A percentile compares a stretch with the other conserved stretches of the same genome.
Evolutionary conservation across 2,329 filamentous ascomycete species (phyloP).

Genomic region (Clonostachys sp.): DNA sequence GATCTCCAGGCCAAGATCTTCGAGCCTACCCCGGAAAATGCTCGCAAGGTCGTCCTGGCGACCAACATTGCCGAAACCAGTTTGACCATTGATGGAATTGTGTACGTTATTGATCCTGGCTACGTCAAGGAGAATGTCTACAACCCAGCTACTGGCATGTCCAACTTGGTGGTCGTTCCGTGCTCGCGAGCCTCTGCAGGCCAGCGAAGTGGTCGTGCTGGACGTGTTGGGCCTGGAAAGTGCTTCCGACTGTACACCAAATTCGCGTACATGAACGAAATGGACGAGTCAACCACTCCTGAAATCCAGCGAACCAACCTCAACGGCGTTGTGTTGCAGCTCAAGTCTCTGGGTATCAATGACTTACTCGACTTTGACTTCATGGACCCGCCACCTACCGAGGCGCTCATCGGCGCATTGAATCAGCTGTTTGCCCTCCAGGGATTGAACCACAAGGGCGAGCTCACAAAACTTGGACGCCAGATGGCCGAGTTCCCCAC

Average conservation of each 20-base stretch:
- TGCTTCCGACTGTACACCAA: constrained; percentile 93
- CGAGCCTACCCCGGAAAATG: constrained; percentile 79
- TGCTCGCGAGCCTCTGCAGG: constrained; percentile 90
- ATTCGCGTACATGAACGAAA: constrained; percentile 89
- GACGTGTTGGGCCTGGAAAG: constrained; percentile 86
- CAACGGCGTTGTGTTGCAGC: constrained; percentile 74
- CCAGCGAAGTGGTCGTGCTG: constrained; percentile 87
- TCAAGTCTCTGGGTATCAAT: constrained; percentile 89
- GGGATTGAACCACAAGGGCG: constrained; percentile 81
- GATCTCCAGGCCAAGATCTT: constrained; percentile 93
- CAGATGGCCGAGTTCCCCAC: constrained; percentile 96
- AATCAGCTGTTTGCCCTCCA: constrained; percentile 91
- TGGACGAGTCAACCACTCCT: constrained; percentile 86
- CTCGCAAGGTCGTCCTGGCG: constrained; percentile 86
- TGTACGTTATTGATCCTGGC: constrained; percentile 92
- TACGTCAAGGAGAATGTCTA: constrained; percentile 96
- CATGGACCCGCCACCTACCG: constrained; percentile 87
- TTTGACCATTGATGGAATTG: constrained; percentile 92
- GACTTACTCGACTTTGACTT: constrained; percentile 93
- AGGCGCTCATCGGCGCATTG: constrained; percentile 82
- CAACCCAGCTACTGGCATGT: constrained; percentile 89
- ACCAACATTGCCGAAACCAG: constrained; percentile 98
- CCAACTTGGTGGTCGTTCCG: constrained; percentile 83
- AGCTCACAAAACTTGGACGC: constrained; percentile 83
- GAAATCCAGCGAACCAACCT: constrained; percentile 92